Conservation (phyloP, 768 basidiomycete species). For the Russula vinacea region DNA sequence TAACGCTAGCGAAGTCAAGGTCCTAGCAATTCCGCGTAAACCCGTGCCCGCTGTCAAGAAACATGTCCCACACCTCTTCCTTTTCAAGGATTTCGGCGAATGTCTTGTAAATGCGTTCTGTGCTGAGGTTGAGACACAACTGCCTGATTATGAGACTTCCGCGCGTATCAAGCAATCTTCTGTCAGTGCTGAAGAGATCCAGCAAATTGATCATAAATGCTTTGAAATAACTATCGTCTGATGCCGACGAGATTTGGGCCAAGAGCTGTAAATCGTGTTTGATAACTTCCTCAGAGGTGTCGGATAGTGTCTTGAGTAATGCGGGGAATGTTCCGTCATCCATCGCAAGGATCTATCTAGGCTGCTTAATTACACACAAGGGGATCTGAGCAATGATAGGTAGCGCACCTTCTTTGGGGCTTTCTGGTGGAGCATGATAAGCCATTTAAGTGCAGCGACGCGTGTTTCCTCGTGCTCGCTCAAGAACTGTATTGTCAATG, state of each 20-base stretch:
- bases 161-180: constrained; percentile 81
- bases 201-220: constrained; percentile 94
- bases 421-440: constrained; percentile 98
- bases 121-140: constrained; percentile 88
- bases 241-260: constrained; percentile 94
- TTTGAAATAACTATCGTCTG: constrained; percentile 94
- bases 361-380: neutral
- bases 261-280: constrained; percentile 94
- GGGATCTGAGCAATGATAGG: neutral
- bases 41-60: neutral
- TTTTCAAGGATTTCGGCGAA: constrained; percentile 98
- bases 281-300: constrained; percentile 96
- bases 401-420: constrained; percentile 82
- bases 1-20: constrained; percentile 94
- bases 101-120: constrained; percentile 91
- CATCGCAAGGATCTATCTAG: constrained; percentile 96
- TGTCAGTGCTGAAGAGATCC: constrained; percentile 92
- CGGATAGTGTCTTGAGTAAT: constrained; percentile 90
- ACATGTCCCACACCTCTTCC: constrained; percentile 68
- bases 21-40: constrained; percentile 51
- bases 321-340: constrained; percentile 97
- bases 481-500: constrained; percentile 88
- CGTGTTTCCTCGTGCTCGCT: constrained; percentile 96
- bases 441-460: constrained; percentile 94
- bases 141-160: constrained; percentile 96